Evolutionary conservation across 305 asterid genomes (phyloP).

Genomic region (Plantago rigida): DNA sequence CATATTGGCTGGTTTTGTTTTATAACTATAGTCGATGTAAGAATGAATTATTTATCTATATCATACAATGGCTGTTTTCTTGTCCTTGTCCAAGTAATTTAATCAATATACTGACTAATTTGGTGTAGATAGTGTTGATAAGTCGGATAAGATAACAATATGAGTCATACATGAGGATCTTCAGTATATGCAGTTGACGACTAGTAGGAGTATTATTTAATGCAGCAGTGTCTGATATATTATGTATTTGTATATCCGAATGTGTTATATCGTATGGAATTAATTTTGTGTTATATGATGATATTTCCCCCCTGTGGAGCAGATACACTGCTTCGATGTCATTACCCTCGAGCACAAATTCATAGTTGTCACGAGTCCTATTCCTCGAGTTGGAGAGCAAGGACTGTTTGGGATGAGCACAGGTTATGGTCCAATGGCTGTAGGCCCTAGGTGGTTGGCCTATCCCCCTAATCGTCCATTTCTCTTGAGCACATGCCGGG

Average conservation of each 20-base stretch:
- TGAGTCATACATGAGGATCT: no score
- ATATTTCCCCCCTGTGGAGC: conserved; percentile 26
- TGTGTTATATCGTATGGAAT: conserved; percentile 9
- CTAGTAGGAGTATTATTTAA: no score
- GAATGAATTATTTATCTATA: no score
- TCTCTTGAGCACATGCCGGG: conserved; percentile 57
- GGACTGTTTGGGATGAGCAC: conserved; percentile 62
- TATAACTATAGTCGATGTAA: no score
- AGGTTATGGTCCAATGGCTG: conserved; percentile 93
- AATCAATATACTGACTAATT: no score
- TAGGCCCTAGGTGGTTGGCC: conserved; percentile 98
- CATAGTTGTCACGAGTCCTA: conserved; percentile 73
- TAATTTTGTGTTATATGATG: conserved; percentile 9
- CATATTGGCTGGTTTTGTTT: no score
- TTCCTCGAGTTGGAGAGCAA: conserved; percentile 75
- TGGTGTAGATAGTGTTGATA: no score
- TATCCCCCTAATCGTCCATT: conserved; percentile 76
- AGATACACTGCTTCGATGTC: conserved; percentile 86
- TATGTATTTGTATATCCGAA: neutral
- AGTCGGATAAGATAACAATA: no score
- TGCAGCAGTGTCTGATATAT: neutral
- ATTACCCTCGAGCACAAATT: conserved; percentile 84
- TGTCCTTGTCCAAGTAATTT: no score
- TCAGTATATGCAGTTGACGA: no score
- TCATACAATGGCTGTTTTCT: no score